Evolutionary conservation across 352 stramenopile genomes (phyloP).

Genomic region (Aphanomyces invadans): DNA sequence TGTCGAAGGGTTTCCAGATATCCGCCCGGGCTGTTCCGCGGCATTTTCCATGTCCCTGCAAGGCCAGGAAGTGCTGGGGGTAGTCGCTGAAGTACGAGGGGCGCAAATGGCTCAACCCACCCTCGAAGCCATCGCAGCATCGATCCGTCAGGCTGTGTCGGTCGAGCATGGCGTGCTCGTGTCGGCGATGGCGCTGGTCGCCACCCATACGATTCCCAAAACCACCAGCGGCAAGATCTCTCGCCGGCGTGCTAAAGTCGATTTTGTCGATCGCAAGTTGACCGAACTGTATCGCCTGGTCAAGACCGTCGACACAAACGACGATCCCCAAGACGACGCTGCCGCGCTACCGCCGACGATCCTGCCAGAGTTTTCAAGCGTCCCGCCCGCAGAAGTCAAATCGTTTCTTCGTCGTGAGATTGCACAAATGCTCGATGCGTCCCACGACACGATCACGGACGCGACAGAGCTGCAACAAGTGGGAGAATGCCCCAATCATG

Average conservation of each 20-base stretch:
- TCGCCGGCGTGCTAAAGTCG: slow-evolving; percentile 77
- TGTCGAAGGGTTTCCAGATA: slow-evolving; percentile 67
- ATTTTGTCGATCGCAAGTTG: slow-evolving; percentile 49
- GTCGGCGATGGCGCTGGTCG: slow-evolving; percentile 86
- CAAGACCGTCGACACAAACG: not conserved
- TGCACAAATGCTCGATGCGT: slow-evolving; percentile 48
- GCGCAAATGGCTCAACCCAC: not conserved
- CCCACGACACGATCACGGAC: slow-evolving; percentile 39
- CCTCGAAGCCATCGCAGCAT: not conserved
- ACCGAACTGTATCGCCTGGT: slow-evolving; percentile 51
- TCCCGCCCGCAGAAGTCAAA: slow-evolving; percentile 44
- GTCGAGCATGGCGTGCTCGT: slow-evolving; percentile 81
- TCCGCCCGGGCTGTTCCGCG: slow-evolving; percentile 92
- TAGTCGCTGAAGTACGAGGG: slow-evolving; percentile 65
- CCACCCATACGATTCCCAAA: slow-evolving; percentile 92
- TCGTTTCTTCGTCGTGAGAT: slow-evolving; percentile 52
- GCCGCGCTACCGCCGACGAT: slow-evolving; percentile 21
- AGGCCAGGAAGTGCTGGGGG: slow-evolving; percentile 53
- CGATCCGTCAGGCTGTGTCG: slow-evolving; percentile 56
- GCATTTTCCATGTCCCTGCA: slow-evolving; percentile 78
- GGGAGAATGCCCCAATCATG: too few relatives aligned
- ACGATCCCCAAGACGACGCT: not conserved
- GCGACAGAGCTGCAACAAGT: slow-evolving; percentile 58
- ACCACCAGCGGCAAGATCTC: slow-evolving; percentile 99
- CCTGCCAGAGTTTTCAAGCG: slow-evolving; percentile 32